phyloP scores from a whole-genome alignment of 2,329 filamentous ascomycete genomes.

The Pseudogymnoascus sp. region DNA sequence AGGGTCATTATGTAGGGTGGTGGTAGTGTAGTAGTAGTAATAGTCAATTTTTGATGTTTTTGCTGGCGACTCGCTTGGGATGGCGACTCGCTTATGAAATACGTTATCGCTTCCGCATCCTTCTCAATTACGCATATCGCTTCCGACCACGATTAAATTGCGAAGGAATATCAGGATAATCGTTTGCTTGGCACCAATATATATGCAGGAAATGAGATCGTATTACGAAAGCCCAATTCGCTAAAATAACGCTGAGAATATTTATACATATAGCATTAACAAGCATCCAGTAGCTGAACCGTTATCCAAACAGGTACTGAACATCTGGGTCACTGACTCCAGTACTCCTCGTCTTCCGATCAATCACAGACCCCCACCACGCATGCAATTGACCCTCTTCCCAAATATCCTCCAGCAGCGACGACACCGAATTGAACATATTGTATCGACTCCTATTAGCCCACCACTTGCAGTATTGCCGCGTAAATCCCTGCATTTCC shows the following conservation, averaged over 20 bases:
- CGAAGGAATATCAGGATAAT: too few species aligned
- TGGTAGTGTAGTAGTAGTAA: too few species aligned
- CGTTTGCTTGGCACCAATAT: background rate
- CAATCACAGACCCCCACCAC: slow-evolving; percentile 21
- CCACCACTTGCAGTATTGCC: slow-evolving; percentile 29
- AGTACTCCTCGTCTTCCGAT: slow-evolving; percentile 13
- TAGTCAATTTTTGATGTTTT: too few species aligned
- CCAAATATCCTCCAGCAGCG: slow-evolving; percentile 17
- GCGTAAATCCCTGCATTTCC: slow-evolving; percentile 21
- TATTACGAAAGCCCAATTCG: background rate
- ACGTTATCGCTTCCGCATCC: too few species aligned
- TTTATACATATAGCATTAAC: background rate
- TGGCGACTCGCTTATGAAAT: too few species aligned
- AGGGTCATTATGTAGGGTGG: too few species aligned
- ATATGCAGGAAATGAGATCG: background rate
- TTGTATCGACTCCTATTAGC: slow-evolving; percentile 26
- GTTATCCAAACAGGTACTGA: background rate
- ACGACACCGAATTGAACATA: slow-evolving; percentile 24
- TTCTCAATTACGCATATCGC: too few species aligned
- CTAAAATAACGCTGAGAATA: background rate
- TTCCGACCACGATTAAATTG: too few species aligned
- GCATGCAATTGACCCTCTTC: slow-evolving; percentile 15
- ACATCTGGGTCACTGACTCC: background rate
- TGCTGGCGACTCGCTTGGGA: too few species aligned
- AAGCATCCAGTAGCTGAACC: background rate